Conservation (phyloP, 345 rosid genomes). For the Lepidium aucheri region DNA sequence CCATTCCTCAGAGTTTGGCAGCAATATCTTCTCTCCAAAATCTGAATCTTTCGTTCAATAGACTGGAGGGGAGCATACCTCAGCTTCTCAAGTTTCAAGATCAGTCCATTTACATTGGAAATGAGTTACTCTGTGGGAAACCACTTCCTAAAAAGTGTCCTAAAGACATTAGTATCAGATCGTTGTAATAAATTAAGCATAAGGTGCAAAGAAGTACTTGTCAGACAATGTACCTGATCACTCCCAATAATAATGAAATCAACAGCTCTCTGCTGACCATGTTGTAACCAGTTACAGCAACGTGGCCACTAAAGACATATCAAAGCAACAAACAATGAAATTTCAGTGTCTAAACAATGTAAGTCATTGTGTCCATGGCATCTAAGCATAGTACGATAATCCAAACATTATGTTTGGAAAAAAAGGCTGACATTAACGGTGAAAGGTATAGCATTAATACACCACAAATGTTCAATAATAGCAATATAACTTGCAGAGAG, state of each 20-base stretch:
- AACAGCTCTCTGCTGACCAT: neutral
- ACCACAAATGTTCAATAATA: neutral
- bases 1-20: constrained; percentile 38
- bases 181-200: neutral
- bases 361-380: neutral
- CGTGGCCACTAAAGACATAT: neutral
- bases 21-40: constrained; percentile 25
- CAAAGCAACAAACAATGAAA: neutral
- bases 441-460: neutral
- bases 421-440: neutral
- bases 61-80: constrained; percentile 43
- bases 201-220: neutral
- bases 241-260: neutral
- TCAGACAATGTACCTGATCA: neutral
- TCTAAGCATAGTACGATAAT: neutral
- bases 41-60: constrained; percentile 45
- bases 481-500: neutral
- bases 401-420: neutral
- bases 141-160: constrained; percentile 39
- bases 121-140: constrained; percentile 39
- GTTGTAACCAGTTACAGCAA: neutral
- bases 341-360: neutral
- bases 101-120: constrained; percentile 37
- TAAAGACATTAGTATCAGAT: constrained; percentile 1
- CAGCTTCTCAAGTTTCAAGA: constrained; percentile 28